Conservation (phyloP, 73 alveolate species). For the Paraurostyla sp. region DNA sequence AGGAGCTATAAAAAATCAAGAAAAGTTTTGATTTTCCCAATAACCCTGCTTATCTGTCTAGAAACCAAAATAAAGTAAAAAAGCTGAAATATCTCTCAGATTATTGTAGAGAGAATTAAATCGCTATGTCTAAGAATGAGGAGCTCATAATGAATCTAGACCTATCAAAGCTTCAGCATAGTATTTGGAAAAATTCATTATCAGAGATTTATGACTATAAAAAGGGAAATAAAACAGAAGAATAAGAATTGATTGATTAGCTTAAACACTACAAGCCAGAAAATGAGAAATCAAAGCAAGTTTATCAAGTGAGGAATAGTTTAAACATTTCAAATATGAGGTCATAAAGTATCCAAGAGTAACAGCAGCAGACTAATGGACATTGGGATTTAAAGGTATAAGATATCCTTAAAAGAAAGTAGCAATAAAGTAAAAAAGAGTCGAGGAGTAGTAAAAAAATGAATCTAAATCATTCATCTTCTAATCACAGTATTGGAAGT, state of each 20-base stretch:
- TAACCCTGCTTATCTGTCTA: slow-evolving; percentile 47
- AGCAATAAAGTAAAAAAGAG: neutral
- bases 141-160: slow-evolving; percentile 51
- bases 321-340: neutral
- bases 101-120: slow-evolving; percentile 49
- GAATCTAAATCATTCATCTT: neutral
- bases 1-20: slow-evolving; percentile 36
- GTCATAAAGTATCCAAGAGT: too few species aligned
- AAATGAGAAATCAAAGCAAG: neutral
- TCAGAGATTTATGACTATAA: slow-evolving; percentile 25
- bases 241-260: slow-evolving; percentile 2
- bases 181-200: slow-evolving; percentile 33
- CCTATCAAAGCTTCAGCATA: slow-evolving; percentile 38
- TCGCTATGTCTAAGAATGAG: slow-evolving; percentile 50
- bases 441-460: neutral
- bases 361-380: neutral
- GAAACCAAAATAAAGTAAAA: neutral
- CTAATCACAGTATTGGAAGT: neutral
- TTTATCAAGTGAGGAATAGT: neutral
- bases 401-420: neutral
- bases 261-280: neutral
- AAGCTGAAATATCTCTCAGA: slow-evolving; percentile 49
- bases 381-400: neutral
- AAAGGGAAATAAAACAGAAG: neutral
- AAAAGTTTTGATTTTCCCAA: slow-evolving; percentile 52